phyloP scores from a whole-genome alignment of 2,329 filamentous ascomycete genomes.

The Lojkania enalia region DNA sequence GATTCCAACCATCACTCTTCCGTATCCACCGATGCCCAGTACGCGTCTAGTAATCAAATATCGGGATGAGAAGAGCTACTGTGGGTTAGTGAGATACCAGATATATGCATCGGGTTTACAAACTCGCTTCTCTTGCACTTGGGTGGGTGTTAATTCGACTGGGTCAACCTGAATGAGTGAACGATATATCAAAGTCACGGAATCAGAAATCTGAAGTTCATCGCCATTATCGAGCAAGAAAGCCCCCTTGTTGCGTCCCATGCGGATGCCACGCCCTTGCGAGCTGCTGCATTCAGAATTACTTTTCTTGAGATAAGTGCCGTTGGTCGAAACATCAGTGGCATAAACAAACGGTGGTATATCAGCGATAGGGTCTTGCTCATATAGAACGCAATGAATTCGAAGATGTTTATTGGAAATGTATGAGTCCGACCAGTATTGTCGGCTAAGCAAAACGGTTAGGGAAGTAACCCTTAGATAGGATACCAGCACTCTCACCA shows the following conservation, averaged over 20 bases:
- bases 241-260: slow-evolving; percentile 36
- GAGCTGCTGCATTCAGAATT: slow-evolving; percentile 25
- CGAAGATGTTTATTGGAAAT: slow-evolving; percentile 53
- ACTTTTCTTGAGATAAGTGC: slow-evolving; percentile 42
- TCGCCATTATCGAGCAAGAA: slow-evolving; percentile 52
- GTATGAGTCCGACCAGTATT: slow-evolving; percentile 35
- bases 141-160: slow-evolving; percentile 22
- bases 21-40: slow-evolving; percentile 59
- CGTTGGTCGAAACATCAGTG: slow-evolving; percentile 51
- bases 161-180: slow-evolving; percentile 10
- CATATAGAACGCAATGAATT: slow-evolving; percentile 53
- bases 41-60: slow-evolving; percentile 55
- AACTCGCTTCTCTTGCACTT: slow-evolving; percentile 43
- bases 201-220: slow-evolving; percentile 40
- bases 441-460: slow-evolving; percentile 22
- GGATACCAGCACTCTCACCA: slow-evolving; percentile 30
- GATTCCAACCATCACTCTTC: slow-evolving; percentile 58
- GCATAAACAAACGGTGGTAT: slow-evolving; percentile 53
- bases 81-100: slow-evolving; percentile 7
- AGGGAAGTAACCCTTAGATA: background rate
- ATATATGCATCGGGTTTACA: slow-evolving; percentile 30
- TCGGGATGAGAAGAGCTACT: slow-evolving; percentile 51
- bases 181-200: slow-evolving; percentile 32
- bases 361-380: slow-evolving; percentile 37
- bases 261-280: slow-evolving; percentile 31